Conservation (phyloP, 2,329 filamentous ascomycete genomes). For the Diplodia seriata region DNA sequence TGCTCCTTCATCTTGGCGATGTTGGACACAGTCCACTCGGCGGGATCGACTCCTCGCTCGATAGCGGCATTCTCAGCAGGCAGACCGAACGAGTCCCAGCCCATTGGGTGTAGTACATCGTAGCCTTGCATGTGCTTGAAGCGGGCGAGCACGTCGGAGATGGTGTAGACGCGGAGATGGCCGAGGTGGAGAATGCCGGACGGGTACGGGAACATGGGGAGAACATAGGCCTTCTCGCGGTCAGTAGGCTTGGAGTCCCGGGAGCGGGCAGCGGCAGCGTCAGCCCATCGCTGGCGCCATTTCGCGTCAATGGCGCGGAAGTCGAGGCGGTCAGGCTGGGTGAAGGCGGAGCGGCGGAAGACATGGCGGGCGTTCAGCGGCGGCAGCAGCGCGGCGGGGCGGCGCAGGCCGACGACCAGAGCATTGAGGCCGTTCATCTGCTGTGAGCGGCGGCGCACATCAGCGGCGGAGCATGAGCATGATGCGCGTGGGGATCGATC, state of each 20-base stretch:
- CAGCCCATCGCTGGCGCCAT: conserved; percentile 61
- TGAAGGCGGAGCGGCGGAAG: conserved; percentile 22
- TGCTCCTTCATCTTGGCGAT: conserved; percentile 87
- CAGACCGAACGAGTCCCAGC: conserved; percentile 91
- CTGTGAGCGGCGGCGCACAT: neutral
- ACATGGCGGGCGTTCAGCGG: neutral
- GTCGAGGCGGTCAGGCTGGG: conserved; percentile 43
- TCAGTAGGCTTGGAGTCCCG: conserved; percentile 21
- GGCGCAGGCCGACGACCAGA: conserved; percentile 17
- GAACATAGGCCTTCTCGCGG: conserved; percentile 66
- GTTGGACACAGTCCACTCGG: conserved; percentile 79
- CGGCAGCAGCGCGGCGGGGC: conserved; percentile 5
- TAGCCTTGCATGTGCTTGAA: conserved; percentile 77
- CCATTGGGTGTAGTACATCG: conserved; percentile 85
- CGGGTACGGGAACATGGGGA: conserved; percentile 94
- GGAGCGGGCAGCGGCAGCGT: conserved; percentile 16
- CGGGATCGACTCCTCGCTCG: conserved; percentile 78
- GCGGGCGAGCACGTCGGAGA: conserved; percentile 83
- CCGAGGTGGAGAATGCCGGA: conserved; percentile 87
- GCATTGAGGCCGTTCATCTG: conserved; percentile 27
- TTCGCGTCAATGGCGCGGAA: conserved; percentile 59
- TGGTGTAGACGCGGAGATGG: conserved; percentile 87
- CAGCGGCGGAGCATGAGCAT: conserved; percentile 29
- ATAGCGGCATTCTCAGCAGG: conserved; percentile 92
- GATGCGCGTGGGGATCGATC: neutral